Conservation (phyloP, 805 yeast genomes). For the Suhomyces xylopsoci region DNA sequence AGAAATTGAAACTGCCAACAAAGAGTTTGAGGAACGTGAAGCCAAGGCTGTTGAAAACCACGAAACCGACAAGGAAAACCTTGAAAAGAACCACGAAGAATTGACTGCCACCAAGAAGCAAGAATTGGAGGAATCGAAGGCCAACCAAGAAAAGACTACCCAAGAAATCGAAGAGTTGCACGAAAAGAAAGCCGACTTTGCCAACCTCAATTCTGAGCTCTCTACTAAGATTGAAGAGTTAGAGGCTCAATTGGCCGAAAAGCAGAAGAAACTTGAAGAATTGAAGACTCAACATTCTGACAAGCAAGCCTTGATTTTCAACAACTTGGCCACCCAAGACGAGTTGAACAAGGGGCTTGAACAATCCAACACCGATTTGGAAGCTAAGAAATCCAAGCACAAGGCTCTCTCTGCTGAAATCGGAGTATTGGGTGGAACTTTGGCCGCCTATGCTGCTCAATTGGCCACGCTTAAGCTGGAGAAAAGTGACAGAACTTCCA, state of each 20-base stretch:
- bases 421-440: slow-evolving; percentile 38
- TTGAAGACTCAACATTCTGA: slow-evolving; percentile 30
- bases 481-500: slow-evolving; percentile 31
- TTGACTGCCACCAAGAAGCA: slow-evolving; percentile 44
- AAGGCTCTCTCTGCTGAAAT: slow-evolving; percentile 41
- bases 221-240: slow-evolving; percentile 40
- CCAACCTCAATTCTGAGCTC: slow-evolving; percentile 37
- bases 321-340: slow-evolving; percentile 35
- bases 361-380: slow-evolving; percentile 33
- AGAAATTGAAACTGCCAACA: slow-evolving; percentile 44
- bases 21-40: slow-evolving; percentile 47
- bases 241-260: slow-evolving; percentile 40
- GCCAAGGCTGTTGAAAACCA: slow-evolving; percentile 46
- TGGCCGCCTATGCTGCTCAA: slow-evolving; percentile 45
- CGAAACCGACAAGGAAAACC: slow-evolving; percentile 40
- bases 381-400: slow-evolving; percentile 36
- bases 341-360: slow-evolving; percentile 39
- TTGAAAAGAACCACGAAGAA: slow-evolving; percentile 42
- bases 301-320: slow-evolving; percentile 27
- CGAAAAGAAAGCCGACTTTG: slow-evolving; percentile 41
- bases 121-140: slow-evolving; percentile 41
- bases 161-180: slow-evolving; percentile 44
- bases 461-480: slow-evolving; percentile 37
- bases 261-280: slow-evolving; percentile 28
- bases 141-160: slow-evolving; percentile 41